Percentiles rank a stretch among this genome's conserved stretches.
These are phyloP conservation scores for Echinosophora koreensis DNA, from an alignment of 306 rosid genomes.

Conservation along the genomic window DNA sequence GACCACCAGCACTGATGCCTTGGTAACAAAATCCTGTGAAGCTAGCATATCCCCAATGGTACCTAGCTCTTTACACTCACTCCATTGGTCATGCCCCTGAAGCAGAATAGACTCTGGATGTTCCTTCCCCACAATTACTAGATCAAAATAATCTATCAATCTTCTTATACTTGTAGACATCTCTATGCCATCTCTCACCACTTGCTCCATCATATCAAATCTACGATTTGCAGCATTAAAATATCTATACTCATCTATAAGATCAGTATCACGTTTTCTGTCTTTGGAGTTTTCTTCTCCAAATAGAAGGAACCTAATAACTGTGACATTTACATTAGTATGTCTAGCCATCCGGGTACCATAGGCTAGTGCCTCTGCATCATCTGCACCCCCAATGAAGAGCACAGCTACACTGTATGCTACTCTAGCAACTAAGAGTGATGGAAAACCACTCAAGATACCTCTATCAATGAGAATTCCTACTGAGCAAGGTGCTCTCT, in stretches of 20 bases:
- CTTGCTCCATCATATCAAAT: constrained; percentile 69
- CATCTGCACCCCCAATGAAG: constrained; percentile 79
- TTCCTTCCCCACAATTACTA: constrained; percentile 66
- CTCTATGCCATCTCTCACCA: constrained; percentile 69
- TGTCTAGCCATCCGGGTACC: constrained; percentile 69
- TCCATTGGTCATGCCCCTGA: constrained; percentile 64
- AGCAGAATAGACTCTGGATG: constrained; percentile 57
- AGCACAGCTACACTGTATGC: constrained; percentile 59
- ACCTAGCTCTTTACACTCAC: constrained; percentile 75
- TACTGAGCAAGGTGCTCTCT: constrained; percentile 70
- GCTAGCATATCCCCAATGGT: constrained; percentile 75
- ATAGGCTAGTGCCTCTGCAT: constrained; percentile 72
- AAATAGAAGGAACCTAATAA: constrained; percentile 65
- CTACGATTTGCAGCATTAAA: constrained; percentile 52
- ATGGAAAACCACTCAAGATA: constrained; percentile 39
- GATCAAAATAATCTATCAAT: constrained; percentile 69
- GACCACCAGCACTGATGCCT: constrained; percentile 69
- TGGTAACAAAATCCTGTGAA: constrained; percentile 56
- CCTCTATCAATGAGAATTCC: constrained; percentile 76
- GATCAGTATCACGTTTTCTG: constrained; percentile 60
- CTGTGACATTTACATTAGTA: constrained; percentile 56
- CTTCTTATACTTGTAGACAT: constrained; percentile 49
- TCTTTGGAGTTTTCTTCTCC: constrained; percentile 66
- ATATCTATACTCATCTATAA: constrained; percentile 62
- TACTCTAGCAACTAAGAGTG: constrained; percentile 38